Base-by-base conservation (phyloP, 2,329 filamentous ascomycete genomes). In the Aspergillus arachidicola region DNA sequence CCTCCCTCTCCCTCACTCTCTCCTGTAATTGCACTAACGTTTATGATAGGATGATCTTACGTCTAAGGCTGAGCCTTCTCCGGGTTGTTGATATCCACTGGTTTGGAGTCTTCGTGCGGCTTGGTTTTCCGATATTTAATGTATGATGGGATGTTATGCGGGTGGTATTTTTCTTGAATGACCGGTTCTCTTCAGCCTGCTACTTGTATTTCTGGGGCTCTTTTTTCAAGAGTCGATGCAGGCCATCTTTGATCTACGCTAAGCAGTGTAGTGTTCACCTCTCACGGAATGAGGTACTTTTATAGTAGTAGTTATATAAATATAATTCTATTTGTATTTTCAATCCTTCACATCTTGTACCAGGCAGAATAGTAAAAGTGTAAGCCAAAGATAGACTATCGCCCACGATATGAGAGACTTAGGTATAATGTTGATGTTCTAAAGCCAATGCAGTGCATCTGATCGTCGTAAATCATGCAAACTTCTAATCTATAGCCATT, bases 31-130 rank as follows among this genome's bases (percentile, higher is more conserved):
- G 9, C 19, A 34, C 19, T 32, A 30, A 30, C 2, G 12, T 21
- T 2, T 6, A 6, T 48, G 45, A 34, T 38, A 74, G 70, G 62
- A 82, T 63, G 64, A 65, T 46, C 53, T 64, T 51, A n/a, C 28
- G 10, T 36, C 60, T n/a, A 51, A 32, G 53, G 38, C 32, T 41
- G 45, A 60, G 19, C 36, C 57, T 45, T 62, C 57, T 28, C 30
- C 57, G 30, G 30, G 30, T 51, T 56, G 34, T 50, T 45, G 16
- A 45, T 46, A 19, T 45, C n/a, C 34, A 45, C 51, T 63, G 53
- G 21, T 57, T n/a, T 51, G 57, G 61, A 51, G 32, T 48, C 6
- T 36, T 38, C 26, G 36, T 32, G 30, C 10, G 19, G 12, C n/a
- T 51, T 51, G 28, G 19, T 9, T 30, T n/a, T 56, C 6, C 14